Base-by-base conservation (phyloP, 75 land plant species). In the Selaginella tamariscina region DNA sequence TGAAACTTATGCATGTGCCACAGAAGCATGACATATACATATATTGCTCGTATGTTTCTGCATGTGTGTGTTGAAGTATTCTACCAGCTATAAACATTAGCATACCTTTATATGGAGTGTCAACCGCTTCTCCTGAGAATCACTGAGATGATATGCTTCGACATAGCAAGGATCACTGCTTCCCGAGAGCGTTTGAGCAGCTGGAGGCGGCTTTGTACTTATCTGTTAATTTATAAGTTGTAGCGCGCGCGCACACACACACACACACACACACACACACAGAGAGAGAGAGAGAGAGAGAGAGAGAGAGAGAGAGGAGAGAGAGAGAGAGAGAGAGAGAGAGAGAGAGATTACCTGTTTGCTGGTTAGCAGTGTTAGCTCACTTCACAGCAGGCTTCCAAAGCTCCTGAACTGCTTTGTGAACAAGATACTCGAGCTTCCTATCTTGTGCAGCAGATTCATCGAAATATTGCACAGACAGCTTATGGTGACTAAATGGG, bases 331-430 rank as follows among this genome's bases (percentile, higher is more conserved):
- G n/a, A n/a, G n/a, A n/a, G n/a, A n/a, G n/a, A n/a, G n/a, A n/a
- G n/a, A n/a, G n/a, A n/a, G n/a, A n/a, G n/a, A n/a, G n/a, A n/a
- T n/a, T n/a, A n/a, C n/a, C n/a, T n/a, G n/a, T 55, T 85, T 85
- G 71, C 88, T 79, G 24, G 88, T 60, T 44, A 87, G 68, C 56
- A 89, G 80, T 56, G 80, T 78, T 64, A 94, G 66, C 70, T 94
- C 98, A 85, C 83, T 94, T n/a, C n/a, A 82, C 91, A 49, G 87
- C 77, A 32, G 98, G 98, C 72, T 91, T 78, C 98, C 98, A 94
- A 26, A 94, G 86, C 74, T 94, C 98, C 70, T 90, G 87, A 73
- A 90, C 84, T 1, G 98, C 98, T 68, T 80, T 94, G 57, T 85
- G 96, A 27, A 94, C 96, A 68, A 94, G 77, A 0, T 87, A 86